Conservation (phyloP, 1,284 basidiomycete genomes). For the Athelia sp. region DNA sequence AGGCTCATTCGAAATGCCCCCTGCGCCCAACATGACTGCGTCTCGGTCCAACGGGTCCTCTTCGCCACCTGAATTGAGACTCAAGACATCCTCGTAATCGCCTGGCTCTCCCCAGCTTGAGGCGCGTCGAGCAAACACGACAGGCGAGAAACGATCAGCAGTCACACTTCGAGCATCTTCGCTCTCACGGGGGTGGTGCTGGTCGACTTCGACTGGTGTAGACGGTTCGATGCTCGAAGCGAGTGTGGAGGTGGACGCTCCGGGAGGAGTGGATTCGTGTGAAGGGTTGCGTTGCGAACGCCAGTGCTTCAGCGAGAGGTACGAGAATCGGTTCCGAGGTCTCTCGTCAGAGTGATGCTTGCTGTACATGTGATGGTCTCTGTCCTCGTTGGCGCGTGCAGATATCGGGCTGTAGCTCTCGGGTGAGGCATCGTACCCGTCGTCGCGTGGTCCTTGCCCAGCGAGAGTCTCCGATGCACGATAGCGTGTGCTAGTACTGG, state of each 20-base stretch:
- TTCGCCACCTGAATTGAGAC: slow-evolving; percentile 45
- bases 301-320: neutral
- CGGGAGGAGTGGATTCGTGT: neutral
- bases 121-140: slow-evolving; percentile 45
- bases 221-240: neutral
- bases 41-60: slow-evolving; percentile 40
- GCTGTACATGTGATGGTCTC: no score
- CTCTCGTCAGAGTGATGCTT: no score
- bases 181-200: neutral
- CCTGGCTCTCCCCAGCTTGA: slow-evolving; percentile 57
- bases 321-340: neutral
- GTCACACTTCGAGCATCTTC: slow-evolving; percentile 19
- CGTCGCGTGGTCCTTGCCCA: no score
- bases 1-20: slow-evolving; percentile 40
- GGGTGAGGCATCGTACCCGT: no score
- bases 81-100: slow-evolving; percentile 47
- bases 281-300: neutral
- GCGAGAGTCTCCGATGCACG: no score
- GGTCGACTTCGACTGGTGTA: no score
- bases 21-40: slow-evolving; percentile 46
- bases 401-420: no score
- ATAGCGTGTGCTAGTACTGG: no score
- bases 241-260: neutral
- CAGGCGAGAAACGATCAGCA: slow-evolving; percentile 4
- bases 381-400: no score